These are phyloP conservation scores for Cytospora piceae DNA, from an alignment of 2,329 filamentous ascomycete species.

Conservation along the genomic window DNA sequence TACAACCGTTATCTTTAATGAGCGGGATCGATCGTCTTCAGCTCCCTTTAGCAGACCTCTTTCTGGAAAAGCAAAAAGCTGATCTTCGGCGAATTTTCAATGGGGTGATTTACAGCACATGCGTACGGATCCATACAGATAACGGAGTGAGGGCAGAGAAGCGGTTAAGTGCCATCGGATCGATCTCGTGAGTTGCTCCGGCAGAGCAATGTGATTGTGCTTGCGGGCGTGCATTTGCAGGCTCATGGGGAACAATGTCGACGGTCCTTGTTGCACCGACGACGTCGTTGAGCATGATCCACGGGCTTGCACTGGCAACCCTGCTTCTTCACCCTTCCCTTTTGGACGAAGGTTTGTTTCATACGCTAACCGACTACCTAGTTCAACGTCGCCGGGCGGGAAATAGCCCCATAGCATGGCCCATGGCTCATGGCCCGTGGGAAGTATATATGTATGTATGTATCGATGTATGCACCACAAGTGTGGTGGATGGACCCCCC, in stretches of 20 bases:
- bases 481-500: background rate
- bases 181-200: conserved; percentile 2
- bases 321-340: background rate
- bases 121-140: background rate
- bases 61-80: background rate
- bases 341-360: background rate
- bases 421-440: background rate
- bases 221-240: background rate
- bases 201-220: background rate
- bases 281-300: background rate
- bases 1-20: background rate
- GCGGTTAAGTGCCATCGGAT: background rate
- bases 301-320: background rate
- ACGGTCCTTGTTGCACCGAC: background rate
- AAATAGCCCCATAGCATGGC: background rate
- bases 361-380: background rate
- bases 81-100: background rate
- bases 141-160: background rate
- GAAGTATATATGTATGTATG: background rate
- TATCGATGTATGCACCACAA: background rate
- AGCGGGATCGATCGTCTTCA: background rate
- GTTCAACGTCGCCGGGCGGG: background rate
- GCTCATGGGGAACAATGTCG: background rate
- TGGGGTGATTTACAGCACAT: background rate
- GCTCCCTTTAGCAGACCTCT: background rate